Conservation (phyloP, 1,284 basidiomycete genomes). For the Cutaneotrichosporon daszewskae region DNA sequence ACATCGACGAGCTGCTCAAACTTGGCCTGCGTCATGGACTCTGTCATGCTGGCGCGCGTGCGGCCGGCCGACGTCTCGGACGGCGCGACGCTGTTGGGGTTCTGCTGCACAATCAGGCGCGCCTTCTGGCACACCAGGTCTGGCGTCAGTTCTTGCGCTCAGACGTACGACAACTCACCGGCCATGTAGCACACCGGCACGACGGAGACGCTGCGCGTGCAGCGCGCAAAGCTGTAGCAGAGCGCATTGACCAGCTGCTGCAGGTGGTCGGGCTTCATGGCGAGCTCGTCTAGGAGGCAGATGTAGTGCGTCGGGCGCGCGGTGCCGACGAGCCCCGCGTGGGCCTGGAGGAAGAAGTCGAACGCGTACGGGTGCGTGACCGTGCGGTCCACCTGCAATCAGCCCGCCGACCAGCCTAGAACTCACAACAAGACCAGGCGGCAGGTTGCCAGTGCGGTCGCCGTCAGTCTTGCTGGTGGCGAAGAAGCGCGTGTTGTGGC, state of each 20-base stretch:
- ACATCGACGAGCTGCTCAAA: constrained; percentile 20
- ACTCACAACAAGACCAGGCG: constrained; percentile 31
- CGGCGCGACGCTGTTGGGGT: constrained; percentile 16
- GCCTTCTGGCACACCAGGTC: constrained; percentile 44
- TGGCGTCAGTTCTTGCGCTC: constrained; percentile 7
- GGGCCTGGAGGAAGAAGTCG: constrained; percentile 47
- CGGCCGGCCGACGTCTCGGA: constrained; percentile 30
- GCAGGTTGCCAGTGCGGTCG: constrained; percentile 47
- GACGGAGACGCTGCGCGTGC: constrained; percentile 44
- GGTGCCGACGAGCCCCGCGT: constrained; percentile 35
- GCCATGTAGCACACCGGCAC: constrained; percentile 50
- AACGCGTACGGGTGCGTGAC: constrained; percentile 49
- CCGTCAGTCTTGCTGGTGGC: constrained; percentile 28
- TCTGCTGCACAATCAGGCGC: constrained; percentile 35
- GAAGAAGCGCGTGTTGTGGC: constrained; percentile 50
- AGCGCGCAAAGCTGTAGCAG: constrained; percentile 48
- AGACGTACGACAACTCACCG: constrained; percentile 30
- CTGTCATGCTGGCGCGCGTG: too few relatives aligned
- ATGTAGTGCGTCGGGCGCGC: constrained; percentile 38
- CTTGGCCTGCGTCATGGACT: too few relatives aligned
- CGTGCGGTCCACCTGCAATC: constrained; percentile 43
- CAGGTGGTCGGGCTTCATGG: constrained; percentile 37
- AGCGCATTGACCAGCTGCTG: constrained; percentile 45
- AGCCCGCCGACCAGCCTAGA: too few relatives aligned
- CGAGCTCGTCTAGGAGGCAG: constrained; percentile 45